phyloP scores from a whole-genome alignment of 2,329 filamentous ascomycete genomes.

The Sporothrix euskadiensis region DNA sequence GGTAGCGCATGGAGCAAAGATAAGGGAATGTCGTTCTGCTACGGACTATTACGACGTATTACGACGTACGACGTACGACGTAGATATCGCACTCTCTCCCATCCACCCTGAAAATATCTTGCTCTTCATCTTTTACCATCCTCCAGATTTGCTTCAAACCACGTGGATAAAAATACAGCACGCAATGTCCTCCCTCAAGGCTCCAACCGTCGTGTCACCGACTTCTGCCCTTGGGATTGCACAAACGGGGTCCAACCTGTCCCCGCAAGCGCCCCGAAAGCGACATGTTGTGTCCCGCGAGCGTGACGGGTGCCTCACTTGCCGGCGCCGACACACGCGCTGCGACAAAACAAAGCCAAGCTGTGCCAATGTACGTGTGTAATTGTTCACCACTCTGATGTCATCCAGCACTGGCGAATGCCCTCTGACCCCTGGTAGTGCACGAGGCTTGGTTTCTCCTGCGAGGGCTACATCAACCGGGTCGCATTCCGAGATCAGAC shows the following conservation, averaged over 20 bases:
- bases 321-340: neutral
- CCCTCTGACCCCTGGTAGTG: neutral
- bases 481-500: neutral
- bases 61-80: too few relatives aligned
- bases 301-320: neutral
- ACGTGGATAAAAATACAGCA: too few relatives aligned
- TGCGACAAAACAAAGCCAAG: neutral
- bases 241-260: neutral
- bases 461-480: neutral
- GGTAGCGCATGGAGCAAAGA: too few relatives aligned
- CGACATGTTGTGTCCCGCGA: neutral
- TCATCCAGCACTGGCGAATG: too few relatives aligned
- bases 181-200: too few relatives aligned
- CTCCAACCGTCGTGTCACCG: neutral
- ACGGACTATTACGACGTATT: too few relatives aligned
- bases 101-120: too few relatives aligned
- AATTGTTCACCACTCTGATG: too few relatives aligned
- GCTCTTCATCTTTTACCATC: too few relatives aligned
- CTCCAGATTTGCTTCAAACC: too few relatives aligned
- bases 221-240: neutral
- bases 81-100: too few relatives aligned
- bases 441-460: neutral
- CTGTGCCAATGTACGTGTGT: neutral
- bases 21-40: too few relatives aligned
- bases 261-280: neutral